phyloP scores from a whole-genome alignment of 768 basidiomycete species.

The Pulveroboletus sp. region DNA sequence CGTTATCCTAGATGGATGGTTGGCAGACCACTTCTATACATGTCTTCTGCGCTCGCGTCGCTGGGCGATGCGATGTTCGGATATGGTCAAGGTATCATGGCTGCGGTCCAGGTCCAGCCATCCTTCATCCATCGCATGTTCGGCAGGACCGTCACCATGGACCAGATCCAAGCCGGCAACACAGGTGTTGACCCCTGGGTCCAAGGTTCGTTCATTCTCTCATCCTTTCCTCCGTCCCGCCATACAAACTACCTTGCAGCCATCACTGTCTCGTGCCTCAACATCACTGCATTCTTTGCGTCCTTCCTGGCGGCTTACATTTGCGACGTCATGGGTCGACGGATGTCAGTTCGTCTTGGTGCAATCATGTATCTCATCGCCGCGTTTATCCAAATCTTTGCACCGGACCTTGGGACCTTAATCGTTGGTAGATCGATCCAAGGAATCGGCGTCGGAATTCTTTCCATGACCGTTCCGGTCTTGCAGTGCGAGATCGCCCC shows the following conservation, averaged over 20 bases:
- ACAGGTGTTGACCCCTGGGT: slow-evolving; percentile 46
- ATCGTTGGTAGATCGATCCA: slow-evolving; percentile 45
- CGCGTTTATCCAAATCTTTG: slow-evolving; percentile 48
- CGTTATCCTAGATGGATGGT: slow-evolving; percentile 55
- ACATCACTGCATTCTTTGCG: slow-evolving; percentile 48
- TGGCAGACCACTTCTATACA: slow-evolving; percentile 46
- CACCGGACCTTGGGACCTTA: slow-evolving; percentile 41
- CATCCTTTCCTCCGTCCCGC: not conserved
- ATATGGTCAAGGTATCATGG: slow-evolving; percentile 53
- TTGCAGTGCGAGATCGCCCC: slow-evolving; percentile 50
- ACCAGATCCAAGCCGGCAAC: slow-evolving; percentile 40
- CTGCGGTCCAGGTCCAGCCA: slow-evolving; percentile 50
- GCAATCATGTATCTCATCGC: slow-evolving; percentile 48
- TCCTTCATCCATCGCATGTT: slow-evolving; percentile 51
- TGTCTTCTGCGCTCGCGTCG: slow-evolving; percentile 51
- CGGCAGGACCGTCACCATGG: slow-evolving; percentile 41
- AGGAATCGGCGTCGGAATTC: slow-evolving; percentile 48
- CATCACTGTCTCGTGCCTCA: slow-evolving; percentile 48
- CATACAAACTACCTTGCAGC: slow-evolving; percentile 27
- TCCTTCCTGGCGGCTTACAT: slow-evolving; percentile 47
- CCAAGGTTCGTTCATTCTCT: slow-evolving; percentile 38
- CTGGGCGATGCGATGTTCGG: slow-evolving; percentile 59
- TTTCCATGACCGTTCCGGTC: slow-evolving; percentile 50
- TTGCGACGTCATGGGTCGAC: slow-evolving; percentile 49
- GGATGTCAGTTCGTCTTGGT: slow-evolving; percentile 49